phyloP scores from a whole-genome alignment of 148 eudicot species.

The Salicornia ramosissima region DNA sequence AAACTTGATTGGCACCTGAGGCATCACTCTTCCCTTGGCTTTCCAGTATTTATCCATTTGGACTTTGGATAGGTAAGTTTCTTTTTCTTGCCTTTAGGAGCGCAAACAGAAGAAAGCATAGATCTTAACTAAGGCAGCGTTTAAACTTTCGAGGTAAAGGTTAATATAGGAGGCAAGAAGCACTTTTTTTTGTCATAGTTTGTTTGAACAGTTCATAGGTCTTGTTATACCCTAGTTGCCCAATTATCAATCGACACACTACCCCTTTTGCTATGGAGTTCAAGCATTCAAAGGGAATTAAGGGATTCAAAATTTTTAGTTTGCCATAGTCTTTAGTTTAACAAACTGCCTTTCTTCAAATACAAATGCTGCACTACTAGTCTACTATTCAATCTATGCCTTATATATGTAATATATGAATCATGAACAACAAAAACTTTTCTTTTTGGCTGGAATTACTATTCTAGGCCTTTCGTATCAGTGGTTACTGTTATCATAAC shows the following conservation, averaged over 20 bases:
- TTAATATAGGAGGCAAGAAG: too few species aligned
- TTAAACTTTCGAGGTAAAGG: too few species aligned
- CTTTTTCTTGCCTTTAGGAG: background rate
- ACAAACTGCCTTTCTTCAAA: background rate
- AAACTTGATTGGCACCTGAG: background rate
- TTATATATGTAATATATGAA: too few species aligned
- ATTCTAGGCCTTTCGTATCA: background rate
- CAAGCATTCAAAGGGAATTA: background rate
- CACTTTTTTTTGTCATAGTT: too few species aligned
- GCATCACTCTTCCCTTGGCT: background rate
- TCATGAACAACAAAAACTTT: background rate
- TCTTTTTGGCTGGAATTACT: background rate
- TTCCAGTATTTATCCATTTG: background rate
- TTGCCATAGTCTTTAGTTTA: background rate
- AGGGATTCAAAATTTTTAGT: background rate
- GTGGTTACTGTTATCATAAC: background rate
- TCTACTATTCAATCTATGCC: background rate
- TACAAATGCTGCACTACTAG: too few species aligned
- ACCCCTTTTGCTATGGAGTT: background rate
- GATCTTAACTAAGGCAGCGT: too few species aligned
- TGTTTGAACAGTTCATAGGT: too few species aligned
- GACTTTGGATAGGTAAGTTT: background rate
- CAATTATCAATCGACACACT: background rate
- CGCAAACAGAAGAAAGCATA: background rate
- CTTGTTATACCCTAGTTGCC: background rate